Base-by-base conservation (phyloP, 345 rosid species). In the Ricinus communis region DNA sequence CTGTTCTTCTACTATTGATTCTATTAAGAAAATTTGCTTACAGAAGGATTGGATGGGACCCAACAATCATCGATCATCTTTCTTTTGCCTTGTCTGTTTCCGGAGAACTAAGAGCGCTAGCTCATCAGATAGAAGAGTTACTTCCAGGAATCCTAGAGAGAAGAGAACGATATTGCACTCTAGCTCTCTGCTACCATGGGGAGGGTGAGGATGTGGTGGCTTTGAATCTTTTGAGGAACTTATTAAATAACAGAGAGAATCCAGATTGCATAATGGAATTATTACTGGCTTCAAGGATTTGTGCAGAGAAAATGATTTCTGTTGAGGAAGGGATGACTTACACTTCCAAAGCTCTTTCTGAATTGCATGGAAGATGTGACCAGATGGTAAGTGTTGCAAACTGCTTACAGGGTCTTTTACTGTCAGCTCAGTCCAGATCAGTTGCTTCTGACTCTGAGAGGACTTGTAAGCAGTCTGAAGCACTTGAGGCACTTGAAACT, bases 51-150 rank as follows among this genome's bases (percentile, higher is more conserved):
- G 74, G 53, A n/a, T 91, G 96, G 96, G 97, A 91, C 58, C 81
- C 91, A 1, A 75, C 89, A n/a, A 80, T 91, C 77, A 76, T 91
- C 78, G 93, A 91, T 77, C 97, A 91, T 77, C 87, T 91, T 56
- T 74, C 88, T 0, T 91, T 88, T 72, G 97, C 91, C 58, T 84
- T 91, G 62, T 85, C 93, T n/a, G 62, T 88, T 7, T 83, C 93
- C 0, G 93, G 96, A 51, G 90, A 88, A 71, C 71, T 83, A 50
- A 76, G 73, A n/a, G 75, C 88, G 75, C 75, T 90, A 27, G 91
- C 91, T 72, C 82, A 73, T 70, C 90, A 83, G 54, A 58, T 88
- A 5, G 93, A 91, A 77, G 89, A 80, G 82, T 77, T 91, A 74
- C 85, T 76, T 62, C 97, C 96, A 4, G 90, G 87, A 74, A 75